phyloP scores from a whole-genome alignment of 2,329 filamentous ascomycete species.

The Arthrobotrys pseudoclavata region DNA sequence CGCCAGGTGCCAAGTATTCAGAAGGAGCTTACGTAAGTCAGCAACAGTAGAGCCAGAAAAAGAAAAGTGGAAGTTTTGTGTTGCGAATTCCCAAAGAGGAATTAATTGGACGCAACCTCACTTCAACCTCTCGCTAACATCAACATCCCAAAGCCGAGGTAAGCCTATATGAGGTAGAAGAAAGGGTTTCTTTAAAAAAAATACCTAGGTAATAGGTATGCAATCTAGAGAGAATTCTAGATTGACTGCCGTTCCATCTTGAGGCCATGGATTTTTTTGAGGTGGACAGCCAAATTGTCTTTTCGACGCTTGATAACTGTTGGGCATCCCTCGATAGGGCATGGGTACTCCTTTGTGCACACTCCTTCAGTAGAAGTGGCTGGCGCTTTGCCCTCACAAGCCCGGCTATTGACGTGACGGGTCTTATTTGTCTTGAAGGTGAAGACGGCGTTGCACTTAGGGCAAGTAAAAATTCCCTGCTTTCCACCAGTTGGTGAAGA shows the following conservation, averaged over 20 bases:
- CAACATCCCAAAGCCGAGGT: not conserved
- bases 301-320: constrained; percentile 58
- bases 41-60: not conserved
- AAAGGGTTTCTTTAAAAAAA: not conserved
- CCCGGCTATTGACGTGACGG: constrained; percentile 53
- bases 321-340: constrained; percentile 54
- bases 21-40: constrained; percentile 47
- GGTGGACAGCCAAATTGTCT: constrained; percentile 55
- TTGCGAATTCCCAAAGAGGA: constrained; percentile 37
- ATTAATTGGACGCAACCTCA: constrained; percentile 23
- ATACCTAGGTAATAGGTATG: not conserved
- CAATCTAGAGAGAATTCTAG: not conserved
- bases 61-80: constrained; percentile 23
- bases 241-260: constrained; percentile 54
- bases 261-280: constrained; percentile 54
- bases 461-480: constrained; percentile 51
- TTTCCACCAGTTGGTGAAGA: constrained; percentile 58
- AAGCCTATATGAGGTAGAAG: not conserved
- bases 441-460: constrained; percentile 50
- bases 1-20: constrained; percentile 54
- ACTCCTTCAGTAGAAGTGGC: constrained; percentile 22
- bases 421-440: constrained; percentile 59
- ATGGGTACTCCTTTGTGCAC: constrained; percentile 55
- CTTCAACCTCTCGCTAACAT: constrained; percentile 5
- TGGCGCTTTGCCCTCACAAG: constrained; percentile 39